These are phyloP conservation scores for Castanospermum australe DNA, from an alignment of 306 rosid species.

Conservation along the genomic window DNA sequence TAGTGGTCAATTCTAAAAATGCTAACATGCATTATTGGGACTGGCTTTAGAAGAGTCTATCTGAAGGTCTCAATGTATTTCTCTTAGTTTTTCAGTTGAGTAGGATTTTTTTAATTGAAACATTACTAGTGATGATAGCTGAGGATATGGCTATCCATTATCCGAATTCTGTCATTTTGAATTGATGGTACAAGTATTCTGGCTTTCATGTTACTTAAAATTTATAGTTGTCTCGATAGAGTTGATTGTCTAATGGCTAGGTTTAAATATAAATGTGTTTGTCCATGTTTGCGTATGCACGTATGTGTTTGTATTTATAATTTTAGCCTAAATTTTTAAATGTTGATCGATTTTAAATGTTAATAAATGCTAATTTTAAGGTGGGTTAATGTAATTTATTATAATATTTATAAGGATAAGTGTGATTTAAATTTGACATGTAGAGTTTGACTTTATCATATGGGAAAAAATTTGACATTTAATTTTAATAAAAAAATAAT, in stretches of 20 bases:
- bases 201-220: neutral
- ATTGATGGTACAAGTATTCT: neutral
- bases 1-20: conserved; percentile 34
- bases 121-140: conserved; percentile 34
- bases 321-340: too few species aligned
- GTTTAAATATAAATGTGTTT: too few species aligned
- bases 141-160: conserved; percentile 32
- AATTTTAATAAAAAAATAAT: too few species aligned
- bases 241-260: neutral
- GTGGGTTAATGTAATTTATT: too few species aligned
- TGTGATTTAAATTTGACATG: too few species aligned
- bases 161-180: conserved; percentile 27
- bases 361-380: too few species aligned
- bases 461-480: too few species aligned
- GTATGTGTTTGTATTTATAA: too few species aligned
- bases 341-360: neutral
- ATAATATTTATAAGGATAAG: too few species aligned
- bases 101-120: conserved; percentile 26
- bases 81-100: conserved; percentile 10
- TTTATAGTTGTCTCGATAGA: neutral
- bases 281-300: too few species aligned
- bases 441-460: too few species aligned
- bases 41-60: conserved; percentile 32
- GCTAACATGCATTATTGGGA: conserved; percentile 36
- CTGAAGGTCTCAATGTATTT: conserved; percentile 20